These are phyloP conservation scores for Schizopora paradoxa DNA, from an alignment of 1,284 basidiomycete species.

Conservation along the genomic window DNA sequence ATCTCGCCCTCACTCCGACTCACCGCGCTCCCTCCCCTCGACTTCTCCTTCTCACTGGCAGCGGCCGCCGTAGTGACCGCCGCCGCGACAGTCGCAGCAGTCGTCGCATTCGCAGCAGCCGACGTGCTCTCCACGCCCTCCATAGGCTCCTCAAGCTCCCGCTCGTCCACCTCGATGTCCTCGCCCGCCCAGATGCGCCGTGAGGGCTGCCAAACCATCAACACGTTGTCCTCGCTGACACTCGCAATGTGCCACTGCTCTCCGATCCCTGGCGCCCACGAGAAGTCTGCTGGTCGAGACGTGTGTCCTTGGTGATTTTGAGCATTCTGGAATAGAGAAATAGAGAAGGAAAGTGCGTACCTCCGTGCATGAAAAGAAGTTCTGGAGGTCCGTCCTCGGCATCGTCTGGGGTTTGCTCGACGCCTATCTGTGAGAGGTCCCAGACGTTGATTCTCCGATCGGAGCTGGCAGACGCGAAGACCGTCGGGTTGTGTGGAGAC, in stretches of 20 bases:
- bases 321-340: background rate
- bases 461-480: slow-evolving; percentile 90
- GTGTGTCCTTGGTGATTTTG: slow-evolving; percentile 83
- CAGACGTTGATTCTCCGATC: slow-evolving; percentile 94
- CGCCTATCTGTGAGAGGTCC: slow-evolving; percentile 91
- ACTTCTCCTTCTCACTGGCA: background rate
- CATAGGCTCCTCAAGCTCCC: slow-evolving; percentile 77
- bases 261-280: slow-evolving; percentile 72
- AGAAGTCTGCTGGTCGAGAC: slow-evolving; percentile 75
- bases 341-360: slow-evolving; percentile 34
- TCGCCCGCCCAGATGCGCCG: slow-evolving; percentile 84
- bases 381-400: slow-evolving; percentile 97
- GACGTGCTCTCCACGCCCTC: slow-evolving; percentile 56
- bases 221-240: slow-evolving; percentile 81
- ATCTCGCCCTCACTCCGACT: slow-evolving; percentile 4
- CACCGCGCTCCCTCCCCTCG: background rate
- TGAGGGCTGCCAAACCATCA: slow-evolving; percentile 87
- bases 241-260: slow-evolving; percentile 77
- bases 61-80: background rate
- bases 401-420: slow-evolving; percentile 96
- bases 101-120: slow-evolving; percentile 20
- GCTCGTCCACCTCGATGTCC: slow-evolving; percentile 70
- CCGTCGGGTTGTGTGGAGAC: slow-evolving; percentile 88
- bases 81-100: background rate
- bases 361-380: slow-evolving; percentile 88